phyloP scores from a whole-genome alignment of 208 protist genomes.

The Borovskyia barvae region DNA sequence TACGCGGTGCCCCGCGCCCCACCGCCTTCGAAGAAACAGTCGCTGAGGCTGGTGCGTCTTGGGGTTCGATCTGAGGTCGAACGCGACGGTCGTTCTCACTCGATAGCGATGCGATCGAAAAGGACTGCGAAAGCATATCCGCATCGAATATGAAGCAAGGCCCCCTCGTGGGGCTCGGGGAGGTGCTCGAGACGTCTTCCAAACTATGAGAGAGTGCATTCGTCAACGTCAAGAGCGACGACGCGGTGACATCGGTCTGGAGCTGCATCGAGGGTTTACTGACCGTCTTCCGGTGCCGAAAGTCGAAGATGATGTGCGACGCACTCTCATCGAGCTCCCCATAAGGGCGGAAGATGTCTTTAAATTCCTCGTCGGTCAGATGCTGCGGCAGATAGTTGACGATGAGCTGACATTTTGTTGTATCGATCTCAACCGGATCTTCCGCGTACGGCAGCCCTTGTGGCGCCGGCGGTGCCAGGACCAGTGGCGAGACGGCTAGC shows the following conservation, averaged over 20 bases:
- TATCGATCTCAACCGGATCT: conserved; percentile 54
- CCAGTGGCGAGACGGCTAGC: not conserved
- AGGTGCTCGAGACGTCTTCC: too few species aligned
- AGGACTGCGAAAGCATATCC: not conserved
- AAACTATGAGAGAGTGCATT: too few species aligned
- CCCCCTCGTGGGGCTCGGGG: too few species aligned
- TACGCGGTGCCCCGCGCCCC: conserved; percentile 19
- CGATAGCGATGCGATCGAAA: not conserved
- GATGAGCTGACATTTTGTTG: conserved; percentile 57
- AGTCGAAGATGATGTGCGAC: conserved; percentile 65
- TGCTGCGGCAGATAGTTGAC: conserved; percentile 65
- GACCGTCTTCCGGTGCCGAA: conserved; percentile 20
- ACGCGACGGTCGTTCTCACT: not conserved
- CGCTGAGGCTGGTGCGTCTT: not conserved
- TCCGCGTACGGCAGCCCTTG: conserved; percentile 38
- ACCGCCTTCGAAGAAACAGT: not conserved
- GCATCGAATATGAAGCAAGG: too few species aligned
- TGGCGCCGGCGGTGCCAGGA: not conserved
- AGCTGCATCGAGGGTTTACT: too few species aligned
- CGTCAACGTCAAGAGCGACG: not conserved
- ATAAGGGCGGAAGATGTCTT: conserved; percentile 43
- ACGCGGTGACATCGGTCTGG: not conserved
- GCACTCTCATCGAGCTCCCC: conserved; percentile 35
- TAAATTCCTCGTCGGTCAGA: conserved; percentile 47
- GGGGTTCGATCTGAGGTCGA: too few species aligned